A percentile compares a stretch with the other conserved stretches of the same genome.
phyloP scores from a whole-genome alignment of 768 basidiomycete species.

The Phanerochaete sordida region DNA sequence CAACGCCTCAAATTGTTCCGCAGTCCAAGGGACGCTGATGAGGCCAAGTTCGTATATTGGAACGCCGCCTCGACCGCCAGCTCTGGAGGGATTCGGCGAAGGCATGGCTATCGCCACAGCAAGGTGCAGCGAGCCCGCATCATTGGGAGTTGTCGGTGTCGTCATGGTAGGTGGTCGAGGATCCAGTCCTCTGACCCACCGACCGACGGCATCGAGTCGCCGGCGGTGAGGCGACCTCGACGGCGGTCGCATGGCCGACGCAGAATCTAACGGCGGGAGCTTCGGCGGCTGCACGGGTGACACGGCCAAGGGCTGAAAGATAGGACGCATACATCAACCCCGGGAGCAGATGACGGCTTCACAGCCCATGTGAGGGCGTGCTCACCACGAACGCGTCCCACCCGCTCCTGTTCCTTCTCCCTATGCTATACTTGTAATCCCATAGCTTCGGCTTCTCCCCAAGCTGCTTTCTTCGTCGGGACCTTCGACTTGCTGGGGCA shows the following conservation, averaged over 20 bases:
- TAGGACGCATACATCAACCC: neutral
- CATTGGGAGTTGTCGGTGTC: neutral
- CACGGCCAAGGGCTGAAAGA: neutral
- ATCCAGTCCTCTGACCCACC: neutral
- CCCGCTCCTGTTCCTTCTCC: neutral
- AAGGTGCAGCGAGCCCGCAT: neutral
- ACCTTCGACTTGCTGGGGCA: neutral
- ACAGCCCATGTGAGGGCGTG: neutral
- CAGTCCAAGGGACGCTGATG: constrained; percentile 3
- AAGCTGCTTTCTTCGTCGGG: neutral
- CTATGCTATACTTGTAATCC: neutral
- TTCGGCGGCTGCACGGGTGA: neutral
- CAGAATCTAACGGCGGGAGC: neutral
- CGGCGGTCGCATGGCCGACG: neutral
- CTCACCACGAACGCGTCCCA: constrained; percentile 1
- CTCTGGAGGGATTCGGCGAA: neutral
- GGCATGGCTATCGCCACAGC: constrained; percentile 10
- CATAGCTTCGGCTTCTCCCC: constrained; percentile 11
- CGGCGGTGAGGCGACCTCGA: neutral
- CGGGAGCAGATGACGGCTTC: neutral
- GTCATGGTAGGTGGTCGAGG: neutral
- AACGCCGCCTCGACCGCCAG: neutral
- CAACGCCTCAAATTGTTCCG: constrained; percentile 33
- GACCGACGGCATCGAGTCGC: neutral
- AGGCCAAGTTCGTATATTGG: constrained; percentile 9